Conservation (phyloP, 2,329 filamentous ascomycete genomes). For the Ophiosphaerella herpotricha region DNA sequence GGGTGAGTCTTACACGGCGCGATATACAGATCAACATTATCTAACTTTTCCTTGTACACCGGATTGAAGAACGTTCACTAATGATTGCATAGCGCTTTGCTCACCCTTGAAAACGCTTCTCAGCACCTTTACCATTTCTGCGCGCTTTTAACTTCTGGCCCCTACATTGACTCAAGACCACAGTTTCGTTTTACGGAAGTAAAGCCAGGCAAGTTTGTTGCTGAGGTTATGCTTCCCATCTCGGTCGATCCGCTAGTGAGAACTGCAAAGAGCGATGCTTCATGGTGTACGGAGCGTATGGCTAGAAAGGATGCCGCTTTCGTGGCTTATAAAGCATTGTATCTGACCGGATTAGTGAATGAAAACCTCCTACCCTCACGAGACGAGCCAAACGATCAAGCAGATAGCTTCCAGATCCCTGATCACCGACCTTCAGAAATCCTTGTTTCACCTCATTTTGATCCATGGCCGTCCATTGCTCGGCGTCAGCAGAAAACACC, state of each 20-base stretch:
- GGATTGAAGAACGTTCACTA: background rate
- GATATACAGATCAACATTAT: too few species aligned
- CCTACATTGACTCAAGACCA: conserved; percentile 68
- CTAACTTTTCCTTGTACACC: too few species aligned
- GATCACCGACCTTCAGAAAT: conserved; percentile 35
- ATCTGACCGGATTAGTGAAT: conserved; percentile 73
- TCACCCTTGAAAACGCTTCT: conserved; percentile 75
- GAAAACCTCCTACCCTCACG: conserved; percentile 73
- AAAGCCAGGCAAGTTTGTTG: conserved; percentile 47
- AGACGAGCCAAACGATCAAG: conserved; percentile 22
- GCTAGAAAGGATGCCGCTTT: conserved; percentile 84
- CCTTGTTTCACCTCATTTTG: conserved; percentile 22
- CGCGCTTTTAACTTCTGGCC: conserved; percentile 59
- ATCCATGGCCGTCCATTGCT: conserved; percentile 37
- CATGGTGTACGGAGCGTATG: conserved; percentile 73
- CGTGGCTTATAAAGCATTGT: conserved; percentile 73
- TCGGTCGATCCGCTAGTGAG: conserved; percentile 69
- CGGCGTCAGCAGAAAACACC: conserved; percentile 14
- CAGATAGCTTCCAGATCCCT: conserved; percentile 25
- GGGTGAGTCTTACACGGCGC: conserved; percentile 24
- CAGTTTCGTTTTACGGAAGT: conserved; percentile 65
- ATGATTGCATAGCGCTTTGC: conserved; percentile 58
- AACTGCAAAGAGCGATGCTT: conserved; percentile 53
- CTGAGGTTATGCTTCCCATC: conserved; percentile 71
- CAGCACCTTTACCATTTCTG: conserved; percentile 84